A percentile compares a stretch with the other conserved stretches of the same genome.
Evolutionary conservation across 306 rosid genomes (phyloP).

Genomic region (Urtica urens): DNA sequence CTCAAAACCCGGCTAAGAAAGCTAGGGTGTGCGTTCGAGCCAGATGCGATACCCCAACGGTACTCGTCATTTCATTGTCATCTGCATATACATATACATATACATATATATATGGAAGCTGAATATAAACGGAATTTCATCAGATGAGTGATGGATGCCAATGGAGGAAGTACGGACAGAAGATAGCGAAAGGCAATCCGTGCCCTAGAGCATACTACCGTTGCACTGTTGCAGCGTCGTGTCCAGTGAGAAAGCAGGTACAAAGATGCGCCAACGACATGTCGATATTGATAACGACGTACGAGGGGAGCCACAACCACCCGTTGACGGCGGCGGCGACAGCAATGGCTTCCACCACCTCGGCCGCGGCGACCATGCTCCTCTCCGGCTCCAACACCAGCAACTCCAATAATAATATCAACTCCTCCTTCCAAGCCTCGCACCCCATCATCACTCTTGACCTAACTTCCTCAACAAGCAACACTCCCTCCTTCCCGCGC

Average conservation of each 20-base stretch:
- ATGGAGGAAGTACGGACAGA: constrained; percentile 98
- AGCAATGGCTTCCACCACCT: constrained; percentile 93
- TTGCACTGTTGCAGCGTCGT: constrained; percentile 70
- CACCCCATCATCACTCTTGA: constrained; percentile 82
- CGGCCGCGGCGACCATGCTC: constrained; percentile 87
- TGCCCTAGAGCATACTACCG: constrained; percentile 98
- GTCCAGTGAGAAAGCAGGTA: constrained; percentile 91
- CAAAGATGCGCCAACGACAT: constrained; percentile 78
- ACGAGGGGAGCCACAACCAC: constrained; percentile 94
- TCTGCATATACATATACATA: background rate
- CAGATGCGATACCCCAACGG: constrained; percentile 82
- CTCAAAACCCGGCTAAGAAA: constrained; percentile 49
- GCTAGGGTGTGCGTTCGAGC: constrained; percentile 85
- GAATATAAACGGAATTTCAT: background rate
- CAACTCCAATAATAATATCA: constrained; percentile 24
- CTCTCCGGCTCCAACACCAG: constrained; percentile 58
- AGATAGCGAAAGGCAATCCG: constrained; percentile 90
- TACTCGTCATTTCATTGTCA: too few relatives aligned
- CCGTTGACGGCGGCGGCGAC: constrained; percentile 77
- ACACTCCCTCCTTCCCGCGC: constrained; percentile 14
- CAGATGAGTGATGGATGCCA: constrained; percentile 97
- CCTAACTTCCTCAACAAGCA: constrained; percentile 85
- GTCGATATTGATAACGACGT: constrained; percentile 74
- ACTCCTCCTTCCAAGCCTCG: constrained; percentile 35
- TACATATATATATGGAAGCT: background rate